phyloP scores from a whole-genome alignment of 2,329 filamentous ascomycete genomes.

The Thelonectria discophora region DNA sequence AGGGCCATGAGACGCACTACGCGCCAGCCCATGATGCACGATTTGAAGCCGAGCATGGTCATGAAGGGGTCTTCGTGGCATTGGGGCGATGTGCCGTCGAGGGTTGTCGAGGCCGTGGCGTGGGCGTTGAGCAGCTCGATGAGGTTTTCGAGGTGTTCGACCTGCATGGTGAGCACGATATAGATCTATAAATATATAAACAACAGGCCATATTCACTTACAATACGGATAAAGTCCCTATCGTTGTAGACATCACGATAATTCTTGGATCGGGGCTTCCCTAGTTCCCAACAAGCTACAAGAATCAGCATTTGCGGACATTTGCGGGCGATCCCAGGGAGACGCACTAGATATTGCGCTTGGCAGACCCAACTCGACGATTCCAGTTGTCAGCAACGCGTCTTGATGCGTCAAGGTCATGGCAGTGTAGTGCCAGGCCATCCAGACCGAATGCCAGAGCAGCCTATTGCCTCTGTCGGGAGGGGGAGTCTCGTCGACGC shows the following conservation, averaged over 20 bases:
- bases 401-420: conserved; percentile 25
- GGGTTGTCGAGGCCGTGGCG: background rate
- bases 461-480: conserved; percentile 10
- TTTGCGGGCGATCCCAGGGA: rapidly evolving
- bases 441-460: conserved; percentile 24
- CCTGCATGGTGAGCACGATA: background rate
- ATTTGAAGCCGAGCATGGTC: conserved; percentile 22
- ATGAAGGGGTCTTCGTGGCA: conserved; percentile 23
- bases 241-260: conserved; percentile 23
- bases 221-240: conserved; percentile 20
- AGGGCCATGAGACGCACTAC: conserved; percentile 23
- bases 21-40: conserved; percentile 25
- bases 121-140: conserved; percentile 18
- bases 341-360: conserved; percentile 21
- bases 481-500: conserved; percentile 3
- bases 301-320: background rate
- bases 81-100: background rate
- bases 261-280: conserved; percentile 23
- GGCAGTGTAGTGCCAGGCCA: conserved; percentile 26
- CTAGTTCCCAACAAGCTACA: conserved; percentile 21
- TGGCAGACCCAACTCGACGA: conserved; percentile 19
- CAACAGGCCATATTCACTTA: background rate
- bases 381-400: conserved; percentile 21
- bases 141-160: conserved; percentile 22
- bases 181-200: no score